Base-by-base conservation (phyloP, 306 rosid genomes). In the Vachellia collinsii region DNA sequence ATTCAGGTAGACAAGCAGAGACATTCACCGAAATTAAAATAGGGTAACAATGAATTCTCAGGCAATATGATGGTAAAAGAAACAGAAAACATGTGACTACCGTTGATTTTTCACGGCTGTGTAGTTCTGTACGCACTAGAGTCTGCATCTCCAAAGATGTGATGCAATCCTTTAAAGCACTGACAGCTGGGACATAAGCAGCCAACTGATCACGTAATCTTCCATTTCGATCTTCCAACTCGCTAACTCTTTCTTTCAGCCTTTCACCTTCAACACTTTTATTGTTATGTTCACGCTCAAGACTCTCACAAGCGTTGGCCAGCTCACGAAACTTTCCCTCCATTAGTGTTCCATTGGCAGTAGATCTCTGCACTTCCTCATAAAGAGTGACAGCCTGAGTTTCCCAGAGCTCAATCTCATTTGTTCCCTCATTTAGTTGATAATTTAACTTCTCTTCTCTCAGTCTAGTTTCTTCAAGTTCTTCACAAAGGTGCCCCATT, bases 291-390 rank as follows among this genome's bases (percentile, higher is more conserved):
- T 82, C 74, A 64, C 37, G 79, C 83, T 93, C 92, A 50, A 91
- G 94, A 77, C 79, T 82, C 75, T 73, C 80, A 76, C 85, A 86
- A 50, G 82, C 83, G 74, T 85, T 87, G 19, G 79, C 79, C 70
- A 93, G 87, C 83, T 93, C 99, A 44, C 4, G 76, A 48, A 92
- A 85, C 90, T 92, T 96, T 78, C 82, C 98, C 85, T 88, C 89
- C 64, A 90, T 87, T 79, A 96, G 61, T 72, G 90, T 84, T 86
- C 89, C 93, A n/a, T 80, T 82, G 70, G 91, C 86, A 46, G 86
- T n/a, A 70, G 93, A 89, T 25, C 69, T 78, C 79, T 90, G 93
- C 81, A 88, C 83, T 85, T 85, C 85, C 14, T 81, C 71, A 82
- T 87, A 90, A 76, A 91, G 79, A 56, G 81, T 56, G 20, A 77